Base-by-base conservation (phyloP, 805 yeast species). In the Nadsonia fulvescens region DNA sequence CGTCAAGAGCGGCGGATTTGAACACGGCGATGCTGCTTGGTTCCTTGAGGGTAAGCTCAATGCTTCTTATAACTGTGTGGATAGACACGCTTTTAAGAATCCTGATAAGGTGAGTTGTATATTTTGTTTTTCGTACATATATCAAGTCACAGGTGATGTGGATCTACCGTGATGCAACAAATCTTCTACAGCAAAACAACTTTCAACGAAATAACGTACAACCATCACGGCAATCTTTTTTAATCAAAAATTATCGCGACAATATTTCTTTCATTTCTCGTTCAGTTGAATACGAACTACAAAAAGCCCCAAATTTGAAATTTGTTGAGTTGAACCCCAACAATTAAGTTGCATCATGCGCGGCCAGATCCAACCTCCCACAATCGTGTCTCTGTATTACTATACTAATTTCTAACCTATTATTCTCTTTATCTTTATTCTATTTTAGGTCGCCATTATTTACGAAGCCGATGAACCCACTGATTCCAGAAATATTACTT, bases 381-480 rank as follows among this genome's bases (percentile, higher is more conserved):
- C 24, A 22, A 7, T 22, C n/a, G n/a, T 22, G 13, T 20, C 6
- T 7, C n/a, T 17, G 19, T 17, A n/a, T n/a, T 17, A 8, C 19
- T 17, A 8, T n/a, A 7, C 9, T 10, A 7, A 12, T 13, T 13
- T 10, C 22, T 13, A 20, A 7, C 12, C 14, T 22, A 17, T 17
- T n/a, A 17, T 17, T 17, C n/a, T 17, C 18, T 6, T 7, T 12
- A 8, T 11, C 9, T 23, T n/a, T n/a, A n/a, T n/a, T n/a, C n/a
- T n/a, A n/a, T 6, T 18, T 4, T 27, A 33, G 35, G 33, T 43
- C 11, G 61, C 61, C 29, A 37, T 55, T 37, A 72, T 89, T 40
- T 86, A 78, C 53, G 98, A 86, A 56, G 96, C 93, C 28, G 98
- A 86, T 53, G 91, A 79, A 44, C 82, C 72, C 41, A 54, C 56